A percentile compares a stretch with the other conserved stretches of the same genome.
phyloP scores from a whole-genome alignment of 306 rosid genomes.

The Medicago lupulina region DNA sequence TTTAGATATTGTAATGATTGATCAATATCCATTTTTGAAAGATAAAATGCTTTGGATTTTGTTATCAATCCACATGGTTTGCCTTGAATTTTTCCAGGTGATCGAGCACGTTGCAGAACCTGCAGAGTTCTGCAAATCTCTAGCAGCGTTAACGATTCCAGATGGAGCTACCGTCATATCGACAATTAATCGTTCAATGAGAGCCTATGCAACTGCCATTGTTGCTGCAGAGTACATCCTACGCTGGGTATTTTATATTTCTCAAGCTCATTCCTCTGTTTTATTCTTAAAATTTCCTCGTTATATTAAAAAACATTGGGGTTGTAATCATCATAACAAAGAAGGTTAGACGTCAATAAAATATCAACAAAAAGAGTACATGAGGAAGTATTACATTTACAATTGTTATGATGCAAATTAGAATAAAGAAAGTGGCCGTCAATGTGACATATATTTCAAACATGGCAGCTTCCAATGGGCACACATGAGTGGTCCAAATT shows the following conservation, averaged over 20 bases:
- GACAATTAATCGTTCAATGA: constrained; percentile 85
- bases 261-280: constrained; percentile 7
- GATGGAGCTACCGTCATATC: constrained; percentile 88
- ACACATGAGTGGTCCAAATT: constrained; percentile 90
- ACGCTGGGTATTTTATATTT: constrained; percentile 72
- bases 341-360: not conserved
- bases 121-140: constrained; percentile 88
- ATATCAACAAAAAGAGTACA: not conserved
- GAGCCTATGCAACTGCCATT: constrained; percentile 87
- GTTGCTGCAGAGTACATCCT: constrained; percentile 91
- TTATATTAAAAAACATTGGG: not conserved
- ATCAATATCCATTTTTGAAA: not conserved
- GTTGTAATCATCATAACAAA: constrained; percentile 20
- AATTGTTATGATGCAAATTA: not conserved
- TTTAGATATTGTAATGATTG: constrained; percentile 13
- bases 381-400: not conserved
- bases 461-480: constrained; percentile 86
- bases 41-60: not conserved
- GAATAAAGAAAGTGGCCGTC: not conserved
- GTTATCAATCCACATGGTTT: constrained; percentile 25
- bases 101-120: constrained; percentile 97
- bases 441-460: constrained; percentile 5
- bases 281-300: not conserved
- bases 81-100: constrained; percentile 55
- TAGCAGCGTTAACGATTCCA: constrained; percentile 69